A percentile compares a stretch with the other conserved stretches of the same genome.
These are phyloP conservation scores for Tricholoma sp. DNA, from an alignment of 768 basidiomycete genomes.

Conservation along the genomic window DNA sequence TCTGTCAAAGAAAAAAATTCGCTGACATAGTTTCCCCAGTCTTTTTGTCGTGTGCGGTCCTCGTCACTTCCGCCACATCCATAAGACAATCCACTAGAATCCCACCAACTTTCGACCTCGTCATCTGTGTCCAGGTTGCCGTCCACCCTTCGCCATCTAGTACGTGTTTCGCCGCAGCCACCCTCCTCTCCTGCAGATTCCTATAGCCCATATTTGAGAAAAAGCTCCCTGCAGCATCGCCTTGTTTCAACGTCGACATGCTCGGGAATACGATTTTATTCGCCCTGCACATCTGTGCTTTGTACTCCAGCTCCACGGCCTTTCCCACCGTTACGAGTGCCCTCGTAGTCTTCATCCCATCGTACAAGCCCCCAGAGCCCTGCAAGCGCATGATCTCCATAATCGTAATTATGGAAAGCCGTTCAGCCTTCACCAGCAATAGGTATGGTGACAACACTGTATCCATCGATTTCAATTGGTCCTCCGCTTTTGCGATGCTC, in stretches of 20 bases:
- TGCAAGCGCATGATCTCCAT: conserved; percentile 83
- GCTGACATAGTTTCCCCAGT: conserved; percentile 59
- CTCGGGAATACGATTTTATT: conserved; percentile 51
- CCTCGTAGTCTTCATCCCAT: conserved; percentile 87
- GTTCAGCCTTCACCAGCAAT: conserved; percentile 66
- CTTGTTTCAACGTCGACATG: conserved; percentile 6
- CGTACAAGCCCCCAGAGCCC: conserved; percentile 67
- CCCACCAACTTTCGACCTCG: conserved; percentile 75
- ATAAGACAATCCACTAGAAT: conserved; percentile 81
- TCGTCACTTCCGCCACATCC: conserved; percentile 73
- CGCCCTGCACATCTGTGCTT: conserved; percentile 71
- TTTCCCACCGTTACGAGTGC: conserved; percentile 77
- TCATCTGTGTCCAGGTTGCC: conserved; percentile 76
- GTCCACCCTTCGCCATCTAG: conserved; percentile 68
- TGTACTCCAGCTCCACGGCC: conserved; percentile 88
- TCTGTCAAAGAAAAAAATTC: background rate
- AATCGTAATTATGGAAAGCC: conserved; percentile 84
- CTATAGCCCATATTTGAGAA: conserved; percentile 60
- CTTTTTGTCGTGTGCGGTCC: conserved; percentile 49
- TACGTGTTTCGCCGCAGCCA: conserved; percentile 61
- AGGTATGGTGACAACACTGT: conserved; percentile 62
- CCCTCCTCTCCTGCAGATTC: conserved; percentile 56
- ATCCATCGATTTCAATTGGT: background rate
- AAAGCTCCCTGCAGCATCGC: conserved; percentile 32
- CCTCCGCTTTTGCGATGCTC: conserved; percentile 36